Conservation (phyloP, 2,329 filamentous ascomycete species). For the Aspergillus sp. region DNA sequence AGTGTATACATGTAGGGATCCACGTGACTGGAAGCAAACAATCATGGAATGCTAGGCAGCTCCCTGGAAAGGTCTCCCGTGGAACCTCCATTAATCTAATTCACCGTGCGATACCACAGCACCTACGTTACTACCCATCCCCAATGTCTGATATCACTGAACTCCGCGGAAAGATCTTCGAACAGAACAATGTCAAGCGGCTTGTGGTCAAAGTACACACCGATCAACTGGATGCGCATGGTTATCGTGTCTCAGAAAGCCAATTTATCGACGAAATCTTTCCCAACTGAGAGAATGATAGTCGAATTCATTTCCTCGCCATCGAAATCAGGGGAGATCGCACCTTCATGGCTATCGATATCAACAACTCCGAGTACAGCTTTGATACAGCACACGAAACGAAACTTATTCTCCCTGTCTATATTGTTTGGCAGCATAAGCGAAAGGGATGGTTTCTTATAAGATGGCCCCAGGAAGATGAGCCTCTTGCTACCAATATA, state of each 20-base stretch:
- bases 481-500: conserved; percentile 5
- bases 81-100: too few relatives aligned
- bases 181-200: conserved; percentile 1
- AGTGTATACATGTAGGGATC: too few relatives aligned
- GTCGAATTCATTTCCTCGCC: conserved; percentile 12
- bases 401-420: conserved; percentile 8
- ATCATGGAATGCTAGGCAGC: too few relatives aligned
- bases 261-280: conserved; percentile 16
- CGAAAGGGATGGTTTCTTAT: conserved; percentile 7
- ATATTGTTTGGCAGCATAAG: conserved; percentile 6
- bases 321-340: conserved; percentile 11
- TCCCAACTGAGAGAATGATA: conserved; percentile 9
- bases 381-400: conserved; percentile 11
- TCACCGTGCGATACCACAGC: too few relatives aligned
- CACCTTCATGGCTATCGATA: conserved; percentile 11
- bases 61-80: too few relatives aligned
- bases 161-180: conserved; percentile 5
- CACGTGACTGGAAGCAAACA: too few relatives aligned
- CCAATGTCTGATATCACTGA: neutral
- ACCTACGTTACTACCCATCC: neutral
- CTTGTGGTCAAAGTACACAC: conserved; percentile 7
- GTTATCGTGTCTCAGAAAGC: conserved; percentile 7
- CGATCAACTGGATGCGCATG: conserved; percentile 3
- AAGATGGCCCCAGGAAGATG: conserved; percentile 13
- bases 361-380: conserved; percentile 12